phyloP scores from a whole-genome alignment of 2,329 filamentous ascomycete genomes.

The Fusarium acutatum region DNA sequence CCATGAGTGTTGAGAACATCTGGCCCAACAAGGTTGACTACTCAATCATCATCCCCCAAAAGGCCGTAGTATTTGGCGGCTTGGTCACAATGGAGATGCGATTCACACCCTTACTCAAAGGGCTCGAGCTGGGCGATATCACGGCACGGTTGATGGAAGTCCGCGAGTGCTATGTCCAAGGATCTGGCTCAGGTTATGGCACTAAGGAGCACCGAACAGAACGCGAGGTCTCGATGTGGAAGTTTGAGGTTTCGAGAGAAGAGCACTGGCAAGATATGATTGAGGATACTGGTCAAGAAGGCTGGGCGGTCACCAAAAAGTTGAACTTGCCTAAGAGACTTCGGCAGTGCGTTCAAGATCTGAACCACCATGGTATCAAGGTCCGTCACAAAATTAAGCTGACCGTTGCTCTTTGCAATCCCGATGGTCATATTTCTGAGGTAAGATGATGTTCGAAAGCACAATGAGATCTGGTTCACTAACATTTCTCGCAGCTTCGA shows the following conservation, averaged over 20 bases:
- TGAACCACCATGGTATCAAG: slow-evolving; percentile 89
- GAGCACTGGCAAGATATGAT: slow-evolving; percentile 76
- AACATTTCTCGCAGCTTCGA: slow-evolving; percentile 65
- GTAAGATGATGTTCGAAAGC: slow-evolving; percentile 52
- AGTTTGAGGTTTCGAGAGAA: slow-evolving; percentile 62
- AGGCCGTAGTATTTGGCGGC: slow-evolving; percentile 95
- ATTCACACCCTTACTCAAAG: slow-evolving; percentile 88
- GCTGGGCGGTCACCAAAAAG: slow-evolving; percentile 68
- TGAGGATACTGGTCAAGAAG: slow-evolving; percentile 72
- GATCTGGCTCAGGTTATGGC: slow-evolving; percentile 51
- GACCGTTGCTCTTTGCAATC: slow-evolving; percentile 90
- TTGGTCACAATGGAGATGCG: slow-evolving; percentile 84
- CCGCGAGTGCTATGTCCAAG: slow-evolving; percentile 70
- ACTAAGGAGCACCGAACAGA: slow-evolving; percentile 69
- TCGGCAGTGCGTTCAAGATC: slow-evolving; percentile 86
- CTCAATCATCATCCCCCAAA: slow-evolving; percentile 90
- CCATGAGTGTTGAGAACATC: slow-evolving; percentile 95
- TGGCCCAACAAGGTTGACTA: slow-evolving; percentile 99
- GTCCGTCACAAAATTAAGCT: slow-evolving; percentile 92
- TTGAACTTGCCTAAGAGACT: slow-evolving; percentile 82
- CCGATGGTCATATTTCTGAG: slow-evolving; percentile 94
- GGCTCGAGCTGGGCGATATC: slow-evolving; percentile 84
- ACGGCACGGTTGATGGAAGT: slow-evolving; percentile 82
- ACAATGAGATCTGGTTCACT: neutral
- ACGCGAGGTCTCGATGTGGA: slow-evolving; percentile 70